These are phyloP conservation scores for Penicillium rolfsii DNA, from an alignment of 2,329 filamentous ascomycete genomes.

Conservation along the genomic window DNA sequence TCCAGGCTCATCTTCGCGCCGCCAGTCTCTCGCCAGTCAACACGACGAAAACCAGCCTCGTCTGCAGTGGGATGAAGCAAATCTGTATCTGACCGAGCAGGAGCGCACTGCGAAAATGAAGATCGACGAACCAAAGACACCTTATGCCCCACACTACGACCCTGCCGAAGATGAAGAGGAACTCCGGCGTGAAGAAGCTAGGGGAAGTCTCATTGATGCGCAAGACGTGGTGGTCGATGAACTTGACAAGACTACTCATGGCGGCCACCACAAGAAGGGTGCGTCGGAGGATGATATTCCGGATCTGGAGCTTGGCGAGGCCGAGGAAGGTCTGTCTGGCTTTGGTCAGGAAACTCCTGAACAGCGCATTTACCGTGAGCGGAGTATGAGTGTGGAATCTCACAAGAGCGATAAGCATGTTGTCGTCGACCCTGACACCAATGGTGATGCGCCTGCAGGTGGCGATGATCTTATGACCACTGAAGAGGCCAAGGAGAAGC, in stretches of 20 bases:
- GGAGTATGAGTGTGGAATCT: slow-evolving; percentile 47
- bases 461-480: slow-evolving; percentile 59
- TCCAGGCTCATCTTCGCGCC: slow-evolving; percentile 67
- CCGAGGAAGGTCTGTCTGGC: slow-evolving; percentile 67
- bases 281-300: slow-evolving; percentile 78
- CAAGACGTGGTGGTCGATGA: slow-evolving; percentile 72
- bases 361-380: slow-evolving; percentile 45
- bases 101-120: slow-evolving; percentile 97
- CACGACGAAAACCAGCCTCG: slow-evolving; percentile 68
- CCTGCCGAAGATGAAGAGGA: slow-evolving; percentile 85
- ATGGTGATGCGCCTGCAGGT: slow-evolving; percentile 42
- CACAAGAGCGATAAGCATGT: slow-evolving; percentile 71
- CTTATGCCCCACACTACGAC: slow-evolving; percentile 90
- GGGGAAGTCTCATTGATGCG: slow-evolving; percentile 61
- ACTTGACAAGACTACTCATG: slow-evolving; percentile 57
- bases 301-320: slow-evolving; percentile 86
- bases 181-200: slow-evolving; percentile 36
- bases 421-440: slow-evolving; percentile 65
- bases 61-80: slow-evolving; percentile 98
- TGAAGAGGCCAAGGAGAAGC: slow-evolving; percentile 82
- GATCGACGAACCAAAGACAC: slow-evolving; percentile 97
- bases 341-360: not conserved
- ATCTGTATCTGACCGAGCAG: slow-evolving; percentile 95
- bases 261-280: slow-evolving; percentile 47
- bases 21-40: slow-evolving; percentile 64